A percentile compares a stretch with the other conserved stretches of the same genome.
Evolutionary conservation across 768 basidiomycete species (phyloP).

Genomic region (Auricularia auricula-judae): DNA sequence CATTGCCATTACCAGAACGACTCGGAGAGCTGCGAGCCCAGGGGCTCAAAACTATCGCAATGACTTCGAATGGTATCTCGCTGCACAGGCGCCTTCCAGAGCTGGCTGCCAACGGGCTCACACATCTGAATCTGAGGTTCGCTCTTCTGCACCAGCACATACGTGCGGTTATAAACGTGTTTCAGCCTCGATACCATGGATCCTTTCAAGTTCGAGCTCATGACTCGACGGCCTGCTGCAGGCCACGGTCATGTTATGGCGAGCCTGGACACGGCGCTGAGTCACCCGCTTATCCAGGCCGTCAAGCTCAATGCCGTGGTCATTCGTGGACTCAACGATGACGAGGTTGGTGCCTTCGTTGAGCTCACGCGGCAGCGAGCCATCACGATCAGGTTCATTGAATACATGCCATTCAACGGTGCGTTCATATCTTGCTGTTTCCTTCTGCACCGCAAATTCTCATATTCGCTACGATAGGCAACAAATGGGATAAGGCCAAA

Average conservation of each 20-base stretch:
- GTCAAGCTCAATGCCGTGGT: slow-evolving; percentile 83
- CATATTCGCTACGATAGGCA: slow-evolving; percentile 36
- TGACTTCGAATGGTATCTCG: slow-evolving; percentile 77
- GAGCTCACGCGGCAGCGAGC: slow-evolving; percentile 54
- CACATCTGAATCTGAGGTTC: slow-evolving; percentile 52
- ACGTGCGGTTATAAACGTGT: not conserved
- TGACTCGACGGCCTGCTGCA: slow-evolving; percentile 52
- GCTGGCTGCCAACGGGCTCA: slow-evolving; percentile 59
- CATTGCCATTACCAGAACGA: slow-evolving; percentile 28
- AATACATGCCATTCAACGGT: slow-evolving; percentile 93
- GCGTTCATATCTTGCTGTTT: slow-evolving; percentile 7
- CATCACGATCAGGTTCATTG: slow-evolving; percentile 76
- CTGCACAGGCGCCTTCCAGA: slow-evolving; percentile 62
- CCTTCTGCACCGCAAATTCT: slow-evolving; percentile 1
- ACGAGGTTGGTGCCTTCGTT: slow-evolving; percentile 71
- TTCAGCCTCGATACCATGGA: slow-evolving; percentile 73
- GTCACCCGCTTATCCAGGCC: slow-evolving; percentile 35
- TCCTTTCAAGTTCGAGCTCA: slow-evolving; percentile 78
- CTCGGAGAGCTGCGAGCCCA: slow-evolving; percentile 48
- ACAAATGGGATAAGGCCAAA: slow-evolving; percentile 73
- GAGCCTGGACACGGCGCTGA: slow-evolving; percentile 52
- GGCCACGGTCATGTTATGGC: slow-evolving; percentile 70
- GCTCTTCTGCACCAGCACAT: slow-evolving; percentile 14
- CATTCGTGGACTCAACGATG: slow-evolving; percentile 69
- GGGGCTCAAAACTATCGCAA: slow-evolving; percentile 66